Evolutionary conservation across 805 yeast genomes (phyloP).

Genomic region (Cyberlindnera xishuangbannaensis): DNA sequence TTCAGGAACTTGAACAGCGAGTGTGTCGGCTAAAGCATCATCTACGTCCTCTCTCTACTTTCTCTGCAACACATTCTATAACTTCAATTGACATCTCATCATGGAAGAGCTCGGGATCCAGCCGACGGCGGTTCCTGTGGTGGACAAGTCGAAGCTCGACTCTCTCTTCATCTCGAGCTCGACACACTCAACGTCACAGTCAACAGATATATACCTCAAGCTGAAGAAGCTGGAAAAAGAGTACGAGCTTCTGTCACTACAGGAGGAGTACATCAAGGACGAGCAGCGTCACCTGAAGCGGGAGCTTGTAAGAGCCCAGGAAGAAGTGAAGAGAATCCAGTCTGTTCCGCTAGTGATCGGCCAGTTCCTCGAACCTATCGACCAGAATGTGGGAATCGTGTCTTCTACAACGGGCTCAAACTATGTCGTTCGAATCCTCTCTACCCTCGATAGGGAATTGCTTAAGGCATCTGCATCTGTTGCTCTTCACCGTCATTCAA

Average conservation of each 20-base stretch:
- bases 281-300: slow-evolving; percentile 95
- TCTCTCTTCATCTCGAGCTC: slow-evolving; percentile 19
- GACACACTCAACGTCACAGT: slow-evolving; percentile 7
- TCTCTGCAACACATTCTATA: no score
- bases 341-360: slow-evolving; percentile 98
- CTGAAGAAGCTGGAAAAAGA: slow-evolving; percentile 89
- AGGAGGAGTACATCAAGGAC: slow-evolving; percentile 96
- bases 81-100: no score
- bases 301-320: slow-evolving; percentile 94
- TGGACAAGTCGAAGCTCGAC: slow-evolving; percentile 29
- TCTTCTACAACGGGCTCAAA: slow-evolving; percentile 97
- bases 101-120: slow-evolving; percentile 65
- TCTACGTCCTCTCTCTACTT: no score
- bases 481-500: slow-evolving; percentile 96
- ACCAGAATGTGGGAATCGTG: slow-evolving; percentile 93
- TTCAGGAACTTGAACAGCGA: no score
- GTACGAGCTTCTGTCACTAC: slow-evolving; percentile 74
- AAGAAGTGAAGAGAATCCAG: slow-evolving; percentile 95
- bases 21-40: no score
- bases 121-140: slow-evolving; percentile 27
- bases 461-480: slow-evolving; percentile 93
- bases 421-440: slow-evolving; percentile 90
- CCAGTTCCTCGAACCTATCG: slow-evolving; percentile 95
- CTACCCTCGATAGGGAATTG: slow-evolving; percentile 91
- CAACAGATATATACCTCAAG: slow-evolving; percentile 75